Conservation (phyloP, 345 rosid genomes). For the Gossypium anomalum region DNA sequence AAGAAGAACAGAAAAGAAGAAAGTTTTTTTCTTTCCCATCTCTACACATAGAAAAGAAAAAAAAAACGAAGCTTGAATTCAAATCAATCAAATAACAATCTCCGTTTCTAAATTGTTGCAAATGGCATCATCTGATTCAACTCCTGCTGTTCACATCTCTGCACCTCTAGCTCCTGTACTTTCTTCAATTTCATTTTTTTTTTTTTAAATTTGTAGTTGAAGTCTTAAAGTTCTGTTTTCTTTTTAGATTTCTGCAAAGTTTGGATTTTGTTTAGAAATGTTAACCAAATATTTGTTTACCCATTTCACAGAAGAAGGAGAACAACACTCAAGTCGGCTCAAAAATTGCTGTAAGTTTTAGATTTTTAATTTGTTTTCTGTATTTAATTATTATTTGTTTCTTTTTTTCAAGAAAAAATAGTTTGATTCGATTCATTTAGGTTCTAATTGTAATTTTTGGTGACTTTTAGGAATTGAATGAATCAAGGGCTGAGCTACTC, state of each 20-base stretch:
- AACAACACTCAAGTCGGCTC: slow-evolving; percentile 49
- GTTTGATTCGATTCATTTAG: background rate
- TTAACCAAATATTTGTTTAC: background rate
- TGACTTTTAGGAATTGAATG: slow-evolving; percentile 56
- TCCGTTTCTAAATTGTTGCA: background rate
- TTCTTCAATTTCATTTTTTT: slow-evolving; percentile 11
- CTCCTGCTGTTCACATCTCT: slow-evolving; percentile 36
- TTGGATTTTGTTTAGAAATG: background rate
- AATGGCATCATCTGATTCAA: slow-evolving; percentile 62
- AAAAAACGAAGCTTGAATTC: background rate
- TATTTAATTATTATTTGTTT: background rate
- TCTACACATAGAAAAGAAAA: background rate
- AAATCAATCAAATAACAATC: background rate
- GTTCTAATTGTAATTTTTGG: background rate
- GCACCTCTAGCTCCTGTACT: slow-evolving; percentile 47
- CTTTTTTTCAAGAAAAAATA: background rate
- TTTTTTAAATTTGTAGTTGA: background rate
- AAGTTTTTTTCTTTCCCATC: background rate
- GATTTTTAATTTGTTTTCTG: background rate
- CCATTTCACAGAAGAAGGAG: slow-evolving; percentile 64
- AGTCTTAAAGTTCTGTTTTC: background rate
- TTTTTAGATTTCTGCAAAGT: background rate
- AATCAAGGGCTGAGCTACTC: slow-evolving; percentile 79
- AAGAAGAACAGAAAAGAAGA: background rate
- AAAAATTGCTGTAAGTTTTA: slow-evolving; percentile 47